Evolutionary conservation across 2,329 filamentous ascomycete species (phyloP), one percentile per base, ranked within the genome.

Genomic region (Eutypella sp.): DNA sequence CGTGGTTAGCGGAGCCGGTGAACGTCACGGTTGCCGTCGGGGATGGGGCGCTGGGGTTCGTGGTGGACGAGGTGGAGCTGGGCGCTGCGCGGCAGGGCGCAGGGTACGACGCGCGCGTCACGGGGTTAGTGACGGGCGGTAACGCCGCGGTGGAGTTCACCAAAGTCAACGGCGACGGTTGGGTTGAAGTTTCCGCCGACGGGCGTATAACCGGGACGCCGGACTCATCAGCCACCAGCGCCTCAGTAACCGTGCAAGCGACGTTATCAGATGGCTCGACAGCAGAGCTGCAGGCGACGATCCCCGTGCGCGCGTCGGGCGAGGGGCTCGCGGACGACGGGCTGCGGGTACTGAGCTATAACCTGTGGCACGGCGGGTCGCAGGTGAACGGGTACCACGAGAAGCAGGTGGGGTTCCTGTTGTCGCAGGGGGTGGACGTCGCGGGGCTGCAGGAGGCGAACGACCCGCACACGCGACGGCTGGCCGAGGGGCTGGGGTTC

Each of bases 401-500:
- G 37, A 72, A 71, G 57, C 68, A 70, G 45, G 54, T 71, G 16
- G 53, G 49, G 3, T 68, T 67, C 53, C 55, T 71, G 5, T 51
- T 55, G 22, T 51, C 54, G 2, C 57, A 41, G 8, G 61, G 61
- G 15, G 58, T 56, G 9, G 68, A 71, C 25, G 51, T 71, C 2
- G 59, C 70, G 15, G 67, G 64, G 2, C 47, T 70, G 7, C 68
- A 71, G 46, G 68, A 71, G 47, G 61, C 60, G 40, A 48, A 46
- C 9, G 59, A 57, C 6, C 59, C 55, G 4, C 61, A 65, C 20
- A 60, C 62, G 5, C 47, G 47, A 5, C 61, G 63, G 13, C 59
- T 72, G 0, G 67, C 62, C 3, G 46, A 64, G 10, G 67, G 68
- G 1, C 57, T 72, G 2, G 69, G 68, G 2, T 71, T 67, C 67